phyloP scores from a whole-genome alignment of 2,329 filamentous ascomycete species.

The Fusarium multiceps region DNA sequence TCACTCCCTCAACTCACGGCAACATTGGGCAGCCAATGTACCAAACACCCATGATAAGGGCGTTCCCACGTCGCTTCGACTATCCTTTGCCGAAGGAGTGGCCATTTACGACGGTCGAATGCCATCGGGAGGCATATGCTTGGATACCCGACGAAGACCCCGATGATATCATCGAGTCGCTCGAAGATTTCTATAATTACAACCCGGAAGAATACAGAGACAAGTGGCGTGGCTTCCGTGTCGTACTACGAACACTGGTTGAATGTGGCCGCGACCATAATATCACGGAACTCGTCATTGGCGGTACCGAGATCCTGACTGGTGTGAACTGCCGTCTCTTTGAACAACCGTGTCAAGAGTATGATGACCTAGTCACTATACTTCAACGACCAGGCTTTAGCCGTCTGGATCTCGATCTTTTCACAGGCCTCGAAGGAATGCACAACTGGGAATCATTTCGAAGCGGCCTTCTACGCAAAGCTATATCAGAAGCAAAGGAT shows the following conservation, averaged over 20 bases:
- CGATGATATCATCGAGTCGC: too few relatives aligned
- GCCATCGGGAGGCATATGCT: too few relatives aligned
- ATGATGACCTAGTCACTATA: neutral
- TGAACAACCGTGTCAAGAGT: neutral
- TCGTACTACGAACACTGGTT: neutral
- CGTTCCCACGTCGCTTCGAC: neutral
- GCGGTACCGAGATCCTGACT: neutral
- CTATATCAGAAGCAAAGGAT: neutral
- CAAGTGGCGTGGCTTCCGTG: neutral
- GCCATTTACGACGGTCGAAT: neutral
- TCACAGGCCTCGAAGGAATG: neutral
- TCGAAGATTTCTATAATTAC: too few relatives aligned
- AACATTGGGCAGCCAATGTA: neutral
- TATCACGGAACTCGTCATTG: neutral
- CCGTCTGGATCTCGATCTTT: neutral
- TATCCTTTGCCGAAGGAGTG: neutral
- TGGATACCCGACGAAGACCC: too few relatives aligned
- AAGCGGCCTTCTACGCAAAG: neutral
- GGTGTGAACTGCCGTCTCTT: constrained; percentile 1
- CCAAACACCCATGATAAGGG: constrained; percentile 3
- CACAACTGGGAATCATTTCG: neutral
- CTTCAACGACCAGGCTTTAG: neutral
- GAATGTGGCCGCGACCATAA: neutral
- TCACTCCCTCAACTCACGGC: neutral
- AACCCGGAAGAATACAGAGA: neutral